Evolutionary conservation across 306 rosid species (phyloP), one percentile per base, ranked within the genome.

Genomic region (Myrica gale): DNA sequence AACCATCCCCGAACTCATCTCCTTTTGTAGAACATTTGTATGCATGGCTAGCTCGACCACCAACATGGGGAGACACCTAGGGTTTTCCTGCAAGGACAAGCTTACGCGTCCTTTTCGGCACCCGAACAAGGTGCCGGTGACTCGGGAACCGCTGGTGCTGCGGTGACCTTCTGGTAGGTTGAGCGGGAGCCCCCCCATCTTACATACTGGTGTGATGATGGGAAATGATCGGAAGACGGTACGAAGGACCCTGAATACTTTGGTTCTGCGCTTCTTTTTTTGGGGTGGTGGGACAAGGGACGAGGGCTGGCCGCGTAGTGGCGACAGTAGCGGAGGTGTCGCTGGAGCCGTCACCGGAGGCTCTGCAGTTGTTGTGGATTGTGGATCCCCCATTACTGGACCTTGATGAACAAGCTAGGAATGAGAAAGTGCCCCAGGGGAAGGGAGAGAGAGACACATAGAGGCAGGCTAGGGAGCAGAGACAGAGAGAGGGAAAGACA

Each of bases 141-240:
- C 53, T 1, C 85, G 84, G 2, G 46, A 1, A 1, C 80, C 86
- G 11, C 63, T 37, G 1, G 71, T 55, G 1, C 56, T 10, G 26
- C 72, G 72, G 53, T 73, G 79, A 4, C 73, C 17, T 42, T 84
- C 90, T 0, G 42, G 47, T 21, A 42, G 3, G 7, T 82, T 84
- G 15, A 37, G 37, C 7, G 84, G 85, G 70, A 87, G 41, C 0
- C 85, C 0, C 0, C 96, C 92, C 77, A 89, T 87, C 55, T 80
- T 90, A 79, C 97, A 92, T 3, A 84, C 13, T 0, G 96, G 89
- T 0, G 90, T 55, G 48, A 93, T 80, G 77, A 93, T 90, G 10
- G 98, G 98, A 51, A 91, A 76, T 4, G 97, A 89, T 0, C 97
- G 88, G 9, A 93, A 81, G 1, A 91, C 92, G 7, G 96, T 88